Evolutionary conservation across 129 eudicot genomes (phyloP).

Genomic region (Artemisia argyi): DNA sequence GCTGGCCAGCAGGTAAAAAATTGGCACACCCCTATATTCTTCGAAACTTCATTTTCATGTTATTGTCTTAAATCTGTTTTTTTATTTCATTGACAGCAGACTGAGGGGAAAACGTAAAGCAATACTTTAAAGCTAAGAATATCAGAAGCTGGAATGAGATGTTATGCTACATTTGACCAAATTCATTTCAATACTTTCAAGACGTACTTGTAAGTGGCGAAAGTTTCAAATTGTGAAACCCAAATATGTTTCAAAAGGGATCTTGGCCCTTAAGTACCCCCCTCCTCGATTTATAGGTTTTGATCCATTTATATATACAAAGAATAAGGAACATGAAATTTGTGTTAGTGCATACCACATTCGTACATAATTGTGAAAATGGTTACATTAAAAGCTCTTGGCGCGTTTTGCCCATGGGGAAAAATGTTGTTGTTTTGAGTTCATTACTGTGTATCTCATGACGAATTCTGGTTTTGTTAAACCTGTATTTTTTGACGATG

Average conservation of each 20-base stretch:
- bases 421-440: not conserved
- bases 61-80: slow-evolving; percentile 3
- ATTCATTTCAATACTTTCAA: slow-evolving; percentile 18
- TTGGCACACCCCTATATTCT: not conserved
- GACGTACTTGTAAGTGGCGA: slow-evolving; percentile 16
- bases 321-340: slow-evolving; percentile 19
- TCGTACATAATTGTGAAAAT: slow-evolving; percentile 23
- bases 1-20: slow-evolving; percentile 26
- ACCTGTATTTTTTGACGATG: too few relatives aligned
- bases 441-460: not conserved
- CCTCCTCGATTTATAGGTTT: not conserved
- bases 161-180: slow-evolving; percentile 19
- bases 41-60: not conserved
- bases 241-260: slow-evolving; percentile 7
- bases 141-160: slow-evolving; percentile 26
- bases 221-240: slow-evolving; percentile 18
- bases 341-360: slow-evolving; percentile 23
- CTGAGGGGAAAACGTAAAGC: slow-evolving; percentile 14
- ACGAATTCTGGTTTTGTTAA: not conserved
- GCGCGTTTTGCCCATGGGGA: not conserved
- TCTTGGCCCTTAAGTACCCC: slow-evolving; percentile 2
- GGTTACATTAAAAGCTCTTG: slow-evolving; percentile 8
- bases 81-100: slow-evolving; percentile 20
- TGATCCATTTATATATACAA: slow-evolving; percentile 10
- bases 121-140: slow-evolving; percentile 19